Evolutionary conservation across 1,284 basidiomycete species (phyloP), one percentile per base, ranked within the genome.

Genomic region (Fomitopsis palustris): DNA sequence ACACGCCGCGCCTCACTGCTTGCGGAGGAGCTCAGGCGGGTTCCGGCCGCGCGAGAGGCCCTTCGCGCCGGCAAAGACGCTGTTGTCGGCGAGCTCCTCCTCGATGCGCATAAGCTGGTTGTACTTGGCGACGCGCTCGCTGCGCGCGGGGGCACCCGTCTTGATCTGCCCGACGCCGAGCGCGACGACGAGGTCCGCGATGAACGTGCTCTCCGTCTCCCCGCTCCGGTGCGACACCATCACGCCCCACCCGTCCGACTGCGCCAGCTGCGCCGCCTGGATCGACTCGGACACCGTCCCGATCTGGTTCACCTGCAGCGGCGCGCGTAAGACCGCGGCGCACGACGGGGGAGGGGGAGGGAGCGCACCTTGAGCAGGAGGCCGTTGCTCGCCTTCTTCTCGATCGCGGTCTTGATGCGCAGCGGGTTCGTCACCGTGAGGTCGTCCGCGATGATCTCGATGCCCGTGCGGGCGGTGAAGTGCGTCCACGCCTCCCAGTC

Each of bases 321-420:
- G 14, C n/a, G n/a, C n/a, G 56, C 49, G 33, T 52, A 12, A 52
- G 31, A 19, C 23, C 12, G 17, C 16, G 19, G 35, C 16, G 41
- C 19, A 17, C n/a, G 53, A 3, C 56, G 31, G 61, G 53, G n/a
- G 55, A 17, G 35, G 42, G 41, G 47, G 37, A n/a, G 21, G 29
- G 14, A 56, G 71, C 51, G 56, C n/a, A 89, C 88, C 89, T 99
- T 99, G 79, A 99, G 89, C 67, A 99, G 84, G 39, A 99, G 87
- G 77, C 95, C 97, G 75, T 98, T 98, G 88, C 96, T 98, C 45
- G 97, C 93, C 87, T 98, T 98, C 88, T 97, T 98, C 82, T 98
- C 93, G 67, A 99, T 98, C 68, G 97, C 97, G 52, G 93, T 96
- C 87, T 95, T 95, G 88, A 99, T 98, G 65, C 97, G 91, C 65